Evolutionary conservation across 2,329 filamentous ascomycete genomes (phyloP), one percentile per base, ranked within the genome.

Genomic region (Botrytis fragariae): DNA sequence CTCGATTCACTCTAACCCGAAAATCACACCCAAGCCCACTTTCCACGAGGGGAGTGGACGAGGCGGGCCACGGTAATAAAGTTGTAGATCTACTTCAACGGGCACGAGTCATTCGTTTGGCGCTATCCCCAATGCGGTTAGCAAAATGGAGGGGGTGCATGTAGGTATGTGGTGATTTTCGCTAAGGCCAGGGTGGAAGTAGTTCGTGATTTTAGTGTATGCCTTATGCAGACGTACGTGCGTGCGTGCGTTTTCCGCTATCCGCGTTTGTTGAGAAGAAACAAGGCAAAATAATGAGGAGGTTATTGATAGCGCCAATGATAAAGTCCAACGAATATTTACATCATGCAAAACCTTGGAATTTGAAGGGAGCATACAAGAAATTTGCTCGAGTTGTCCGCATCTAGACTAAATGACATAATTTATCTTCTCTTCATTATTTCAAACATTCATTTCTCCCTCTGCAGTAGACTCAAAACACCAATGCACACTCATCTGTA

Each of bases 51-150:
- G 20, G 14, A 29, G 51, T 57, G 51, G 51, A 29, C 51, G n/a
- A 39, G 45, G 10, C 35, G 32, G 35, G 37, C 42, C 37, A 54
- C 44, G 35, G 20, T 12, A 65, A 29, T 48, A 54, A 39, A 39
- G 22, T 54, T 39, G 32, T 10, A 54, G 64, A 68, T 68, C 64
- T 68, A 29, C 5, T 37, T 67, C 35, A 68, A 68, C 64, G 64
- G 64, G 64, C 45, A 35, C 64, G 64, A 54, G 64, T 68, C 64
- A 68, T 54, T 51, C 25, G 37, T 18, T 54, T 29, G 16, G 25
- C 45, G n/a, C 64, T 39, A 68, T 39, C 12, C 45, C 45, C 8
- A 54, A n/a, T 37, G 0, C 4, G 10, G 64, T 14, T 68, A 39
- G 45, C 12, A 16, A 25, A 9, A 29, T 18, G 63, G 16, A 18